phyloP scores from a whole-genome alignment of 352 stramenopile genomes.

The Pythium sukuiense region DNA sequence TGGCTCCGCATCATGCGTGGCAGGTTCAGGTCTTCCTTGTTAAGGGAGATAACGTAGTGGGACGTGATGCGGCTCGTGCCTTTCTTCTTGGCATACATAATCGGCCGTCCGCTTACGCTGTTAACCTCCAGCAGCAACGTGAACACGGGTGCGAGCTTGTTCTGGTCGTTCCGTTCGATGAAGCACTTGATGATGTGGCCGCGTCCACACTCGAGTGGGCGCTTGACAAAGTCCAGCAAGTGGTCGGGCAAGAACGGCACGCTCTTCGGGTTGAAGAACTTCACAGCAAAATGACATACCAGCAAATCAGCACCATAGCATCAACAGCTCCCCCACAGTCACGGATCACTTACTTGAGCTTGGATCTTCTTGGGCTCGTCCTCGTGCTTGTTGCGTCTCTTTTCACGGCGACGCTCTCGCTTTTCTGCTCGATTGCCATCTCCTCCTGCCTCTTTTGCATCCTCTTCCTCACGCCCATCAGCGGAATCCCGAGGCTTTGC shows the following conservation, averaged over 20 bases:
- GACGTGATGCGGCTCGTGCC: constrained; percentile 72
- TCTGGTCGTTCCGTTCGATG: constrained; percentile 84
- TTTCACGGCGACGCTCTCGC: constrained; percentile 58
- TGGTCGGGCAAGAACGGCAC: constrained; percentile 83
- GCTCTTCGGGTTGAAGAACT: constrained; percentile 85
- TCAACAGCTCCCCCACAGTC: background rate
- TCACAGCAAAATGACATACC: constrained; percentile 2
- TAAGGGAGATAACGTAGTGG: constrained; percentile 88
- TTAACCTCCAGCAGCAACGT: constrained; percentile 84
- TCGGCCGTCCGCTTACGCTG: constrained; percentile 77
- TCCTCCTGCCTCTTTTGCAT: constrained; percentile 31
- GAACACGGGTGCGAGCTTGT: constrained; percentile 83
- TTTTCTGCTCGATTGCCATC: constrained; percentile 31
- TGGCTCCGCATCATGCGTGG: constrained; percentile 79
- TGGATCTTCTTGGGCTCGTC: constrained; percentile 69
- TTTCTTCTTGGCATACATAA: constrained; percentile 85
- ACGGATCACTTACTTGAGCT: constrained; percentile 37
- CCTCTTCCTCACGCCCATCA: constrained; percentile 38
- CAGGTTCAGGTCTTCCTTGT: constrained; percentile 83
- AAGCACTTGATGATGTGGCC: constrained; percentile 88
- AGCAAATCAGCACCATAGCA: background rate
- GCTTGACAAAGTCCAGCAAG: constrained; percentile 79
- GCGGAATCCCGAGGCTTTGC: constrained; percentile 20
- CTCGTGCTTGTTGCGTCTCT: constrained; percentile 52
- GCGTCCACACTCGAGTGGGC: constrained; percentile 70